Percentiles rank a stretch among this genome's conserved stretches.
These are phyloP conservation scores for Barnettozyma populi DNA, from an alignment of 805 yeast species.

Conservation along the genomic window DNA sequence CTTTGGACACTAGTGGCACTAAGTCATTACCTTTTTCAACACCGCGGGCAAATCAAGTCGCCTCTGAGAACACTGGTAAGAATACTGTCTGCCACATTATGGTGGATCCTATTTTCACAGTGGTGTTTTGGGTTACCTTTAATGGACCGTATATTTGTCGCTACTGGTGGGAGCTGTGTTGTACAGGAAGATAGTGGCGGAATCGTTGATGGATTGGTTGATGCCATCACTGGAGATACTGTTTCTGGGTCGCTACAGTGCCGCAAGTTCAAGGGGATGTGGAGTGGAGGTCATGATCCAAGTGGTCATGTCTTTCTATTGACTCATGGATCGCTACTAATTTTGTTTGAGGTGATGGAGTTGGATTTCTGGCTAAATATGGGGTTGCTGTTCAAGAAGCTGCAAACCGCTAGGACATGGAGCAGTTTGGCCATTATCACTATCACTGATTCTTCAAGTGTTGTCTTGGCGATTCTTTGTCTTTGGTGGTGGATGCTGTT, in stretches of 20 bases:
- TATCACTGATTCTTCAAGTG: constrained; percentile 15
- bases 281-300: constrained; percentile 93
- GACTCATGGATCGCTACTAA: constrained; percentile 55
- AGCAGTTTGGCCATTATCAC: background rate
- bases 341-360: constrained; percentile 60
- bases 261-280: constrained; percentile 55
- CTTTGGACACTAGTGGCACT: constrained; percentile 67
- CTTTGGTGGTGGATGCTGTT: constrained; percentile 87
- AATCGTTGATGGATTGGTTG: constrained; percentile 46
- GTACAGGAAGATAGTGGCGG: constrained; percentile 4
- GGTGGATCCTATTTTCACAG: constrained; percentile 89
- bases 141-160: constrained; percentile 78
- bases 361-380: constrained; percentile 25
- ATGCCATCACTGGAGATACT: background rate
- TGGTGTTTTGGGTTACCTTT: constrained; percentile 79
- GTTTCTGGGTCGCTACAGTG: constrained; percentile 30
- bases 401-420: background rate
- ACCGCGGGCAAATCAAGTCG: constrained; percentile 8
- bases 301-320: constrained; percentile 88
- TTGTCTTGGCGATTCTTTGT: constrained; percentile 30
- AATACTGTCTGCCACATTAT: constrained; percentile 37
- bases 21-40: constrained; percentile 22
- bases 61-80: constrained; percentile 9
- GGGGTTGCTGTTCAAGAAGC: background rate
- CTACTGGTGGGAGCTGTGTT: constrained; percentile 78